Conservation (phyloP, 257 asterid species). For the Solanum ossicruentum region DNA sequence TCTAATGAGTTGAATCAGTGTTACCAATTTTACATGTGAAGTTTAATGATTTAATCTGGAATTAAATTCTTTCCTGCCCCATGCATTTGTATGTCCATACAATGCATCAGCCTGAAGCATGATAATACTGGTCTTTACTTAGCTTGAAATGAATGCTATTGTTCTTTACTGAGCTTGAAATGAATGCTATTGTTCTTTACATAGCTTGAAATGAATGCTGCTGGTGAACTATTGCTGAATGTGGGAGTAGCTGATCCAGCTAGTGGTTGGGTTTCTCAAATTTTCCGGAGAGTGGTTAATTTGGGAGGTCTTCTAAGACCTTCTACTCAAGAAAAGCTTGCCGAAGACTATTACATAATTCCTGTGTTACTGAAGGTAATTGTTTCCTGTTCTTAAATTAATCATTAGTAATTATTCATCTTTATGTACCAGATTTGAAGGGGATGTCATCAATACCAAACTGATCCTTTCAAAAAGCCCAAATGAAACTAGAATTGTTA, state of each 20-base stretch:
- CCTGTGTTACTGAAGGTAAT: conserved; percentile 39
- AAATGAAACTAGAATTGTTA: neutral
- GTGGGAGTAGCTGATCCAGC: conserved; percentile 12
- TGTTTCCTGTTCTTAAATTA: neutral
- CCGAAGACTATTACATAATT: conserved; percentile 37
- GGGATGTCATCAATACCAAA: neutral
- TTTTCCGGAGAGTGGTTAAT: conserved; percentile 31
- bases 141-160: neutral
- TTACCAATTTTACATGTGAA: neutral
- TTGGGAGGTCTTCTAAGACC: conserved; percentile 17
- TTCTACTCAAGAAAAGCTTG: conserved; percentile 7
- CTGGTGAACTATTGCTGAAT: conserved; percentile 42
- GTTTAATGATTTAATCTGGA: neutral
- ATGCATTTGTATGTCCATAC: neutral
- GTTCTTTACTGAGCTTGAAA: neutral
- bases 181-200: neutral
- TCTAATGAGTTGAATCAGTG: neutral
- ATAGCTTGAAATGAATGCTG: conserved; percentile 52
- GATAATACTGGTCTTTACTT: neutral
- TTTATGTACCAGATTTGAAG: neutral
- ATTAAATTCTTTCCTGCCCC: neutral
- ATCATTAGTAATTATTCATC: neutral
- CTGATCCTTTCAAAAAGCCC: neutral
- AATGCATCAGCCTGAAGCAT: neutral
- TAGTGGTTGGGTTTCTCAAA: conserved; percentile 22